phyloP scores from a whole-genome alignment of 1,139 yeast genomes.

The Kodamaea arcana region DNA sequence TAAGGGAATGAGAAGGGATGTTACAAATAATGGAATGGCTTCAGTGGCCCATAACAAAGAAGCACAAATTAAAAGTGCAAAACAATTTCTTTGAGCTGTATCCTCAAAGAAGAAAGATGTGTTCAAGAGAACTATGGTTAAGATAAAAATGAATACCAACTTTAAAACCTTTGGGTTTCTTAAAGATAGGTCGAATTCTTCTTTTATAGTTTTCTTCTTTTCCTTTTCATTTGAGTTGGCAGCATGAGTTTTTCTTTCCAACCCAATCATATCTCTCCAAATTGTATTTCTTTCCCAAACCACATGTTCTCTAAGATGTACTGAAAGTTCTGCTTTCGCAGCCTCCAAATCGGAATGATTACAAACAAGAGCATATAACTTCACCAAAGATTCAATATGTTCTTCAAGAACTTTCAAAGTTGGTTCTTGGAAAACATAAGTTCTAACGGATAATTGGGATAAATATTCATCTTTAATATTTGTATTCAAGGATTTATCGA shows the following conservation, averaged over 20 bases:
- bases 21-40: constrained; percentile 65
- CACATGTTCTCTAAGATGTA: constrained; percentile 65
- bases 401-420: constrained; percentile 17
- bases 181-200: constrained; percentile 35
- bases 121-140: constrained; percentile 47
- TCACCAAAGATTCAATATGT: constrained; percentile 29
- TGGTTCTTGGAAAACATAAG: constrained; percentile 32
- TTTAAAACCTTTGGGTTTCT: constrained; percentile 45
- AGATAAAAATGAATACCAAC: constrained; percentile 37
- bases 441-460: constrained; percentile 24
- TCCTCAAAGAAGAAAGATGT: constrained; percentile 44
- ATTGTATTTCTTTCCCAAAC: constrained; percentile 74
- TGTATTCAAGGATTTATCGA: constrained; percentile 57
- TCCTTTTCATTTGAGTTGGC: constrained; percentile 24
- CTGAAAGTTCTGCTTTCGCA: constrained; percentile 49
- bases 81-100: constrained; percentile 57
- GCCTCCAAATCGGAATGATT: constrained; percentile 38
- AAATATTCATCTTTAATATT: constrained; percentile 37
- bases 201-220: constrained; percentile 12
- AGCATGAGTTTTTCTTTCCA: constrained; percentile 29
- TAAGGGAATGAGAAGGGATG: constrained; percentile 61
- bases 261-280: constrained; percentile 53
- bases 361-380: constrained; percentile 40
- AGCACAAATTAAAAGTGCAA: constrained; percentile 66
- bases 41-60: constrained; percentile 73